Conservation (phyloP, 2,329 filamentous ascomycete genomes). For the Ceratocystis alfenasii region DNA sequence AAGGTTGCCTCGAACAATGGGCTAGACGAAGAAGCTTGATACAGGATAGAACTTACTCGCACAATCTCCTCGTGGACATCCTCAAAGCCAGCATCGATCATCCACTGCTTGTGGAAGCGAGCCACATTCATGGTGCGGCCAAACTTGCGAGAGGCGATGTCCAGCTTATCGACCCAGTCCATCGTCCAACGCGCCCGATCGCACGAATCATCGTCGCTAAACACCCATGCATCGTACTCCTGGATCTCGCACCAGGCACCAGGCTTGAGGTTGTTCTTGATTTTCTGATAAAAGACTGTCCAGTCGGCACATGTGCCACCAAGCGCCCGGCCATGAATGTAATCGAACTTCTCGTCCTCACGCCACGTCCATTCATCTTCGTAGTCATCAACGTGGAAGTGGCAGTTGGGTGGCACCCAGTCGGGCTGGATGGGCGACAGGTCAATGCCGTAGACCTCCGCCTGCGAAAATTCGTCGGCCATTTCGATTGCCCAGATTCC, state of each 20-base stretch:
- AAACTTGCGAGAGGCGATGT: constrained; percentile 30
- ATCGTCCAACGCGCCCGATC: constrained; percentile 31
- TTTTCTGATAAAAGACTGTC: constrained; percentile 28
- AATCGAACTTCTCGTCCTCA: constrained; percentile 32
- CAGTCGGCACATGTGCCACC: constrained; percentile 29
- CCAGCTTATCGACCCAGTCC: constrained; percentile 32
- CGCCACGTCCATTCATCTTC: constrained; percentile 38
- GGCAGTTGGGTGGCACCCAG: constrained; percentile 48
- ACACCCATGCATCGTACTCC: constrained; percentile 32
- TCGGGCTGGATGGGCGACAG: constrained; percentile 47
- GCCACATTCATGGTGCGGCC: constrained; percentile 34
- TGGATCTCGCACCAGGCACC: constrained; percentile 33
- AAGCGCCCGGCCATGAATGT: constrained; percentile 25
- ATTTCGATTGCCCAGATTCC: constrained; percentile 43
- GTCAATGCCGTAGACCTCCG: constrained; percentile 38
- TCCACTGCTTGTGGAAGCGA: constrained; percentile 30
- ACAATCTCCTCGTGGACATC: constrained; percentile 29
- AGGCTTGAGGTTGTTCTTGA: constrained; percentile 28
- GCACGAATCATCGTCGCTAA: constrained; percentile 32
- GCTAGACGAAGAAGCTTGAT: too few relatives aligned
- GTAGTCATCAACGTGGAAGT: constrained; percentile 54
- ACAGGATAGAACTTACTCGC: constrained; percentile 25
- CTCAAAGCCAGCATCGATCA: constrained; percentile 32
- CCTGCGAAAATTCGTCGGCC: constrained; percentile 35
- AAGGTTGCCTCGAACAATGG: too few relatives aligned